Percentiles rank a stretch among this genome's conserved stretches.
Evolutionary conservation across 345 rosid genomes (phyloP).

Genomic region (Populus simonii): DNA sequence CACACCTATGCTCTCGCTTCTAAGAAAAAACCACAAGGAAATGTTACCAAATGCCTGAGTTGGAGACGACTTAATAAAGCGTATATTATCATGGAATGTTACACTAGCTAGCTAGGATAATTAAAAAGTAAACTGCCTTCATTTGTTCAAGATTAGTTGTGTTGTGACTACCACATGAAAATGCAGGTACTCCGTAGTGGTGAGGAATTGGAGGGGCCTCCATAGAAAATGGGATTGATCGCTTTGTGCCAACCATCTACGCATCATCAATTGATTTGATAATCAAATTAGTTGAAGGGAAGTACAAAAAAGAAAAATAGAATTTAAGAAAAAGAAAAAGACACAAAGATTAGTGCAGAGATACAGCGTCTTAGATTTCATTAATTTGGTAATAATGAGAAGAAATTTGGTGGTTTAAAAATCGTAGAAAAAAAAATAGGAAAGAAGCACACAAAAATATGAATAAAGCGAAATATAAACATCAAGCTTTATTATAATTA

Average conservation of each 20-base stretch:
- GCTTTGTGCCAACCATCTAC: conserved; percentile 43
- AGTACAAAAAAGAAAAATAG: not conserved
- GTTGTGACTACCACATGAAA: conserved; percentile 9
- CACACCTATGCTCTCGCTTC: conserved; percentile 27
- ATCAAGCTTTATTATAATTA: too few relatives aligned
- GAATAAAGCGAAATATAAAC: not conserved
- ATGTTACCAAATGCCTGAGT: not conserved
- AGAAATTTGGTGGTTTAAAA: not conserved
- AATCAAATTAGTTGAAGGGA: not conserved
- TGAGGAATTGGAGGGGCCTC: conserved; percentile 28
- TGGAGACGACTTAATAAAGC: not conserved
- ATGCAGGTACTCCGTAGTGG: conserved; percentile 11
- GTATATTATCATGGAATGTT: not conserved
- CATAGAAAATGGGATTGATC: conserved; percentile 34
- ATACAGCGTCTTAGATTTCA: not conserved
- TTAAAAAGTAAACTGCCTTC: conserved; percentile 35
- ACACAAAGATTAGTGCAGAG: not conserved
- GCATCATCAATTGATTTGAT: not conserved
- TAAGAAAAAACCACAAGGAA: not conserved
- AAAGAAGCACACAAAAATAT: too few relatives aligned
- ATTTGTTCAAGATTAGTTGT: conserved; percentile 24
- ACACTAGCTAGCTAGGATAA: not conserved
- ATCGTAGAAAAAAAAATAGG: too few relatives aligned
- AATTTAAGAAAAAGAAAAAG: not conserved
- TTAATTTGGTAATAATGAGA: too few relatives aligned